A percentile compares a stretch with the other conserved stretches of the same genome.
phyloP scores from a whole-genome alignment of 2,329 filamentous ascomycete genomes.

The Thelonectria rubi region DNA sequence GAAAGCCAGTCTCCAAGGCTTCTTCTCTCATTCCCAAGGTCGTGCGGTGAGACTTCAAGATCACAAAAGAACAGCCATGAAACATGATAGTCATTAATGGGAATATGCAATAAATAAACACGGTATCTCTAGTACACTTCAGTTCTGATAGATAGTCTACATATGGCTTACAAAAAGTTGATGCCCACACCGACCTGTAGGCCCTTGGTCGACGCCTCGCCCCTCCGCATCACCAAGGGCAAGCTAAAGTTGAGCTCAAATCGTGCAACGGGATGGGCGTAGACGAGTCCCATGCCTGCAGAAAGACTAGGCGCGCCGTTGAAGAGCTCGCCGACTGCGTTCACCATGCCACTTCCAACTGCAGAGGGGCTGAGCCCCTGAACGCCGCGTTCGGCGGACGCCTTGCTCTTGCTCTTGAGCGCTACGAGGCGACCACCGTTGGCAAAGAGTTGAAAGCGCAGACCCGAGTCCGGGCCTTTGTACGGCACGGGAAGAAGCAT shows the following conservation, averaged over 20 bases:
- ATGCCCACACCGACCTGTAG: conserved; percentile 96
- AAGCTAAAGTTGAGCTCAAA: conserved; percentile 97
- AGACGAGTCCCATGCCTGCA: conserved; percentile 89
- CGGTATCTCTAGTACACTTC: conserved; percentile 26
- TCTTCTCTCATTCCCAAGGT: too few relatives aligned
- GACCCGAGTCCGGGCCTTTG: conserved; percentile 81
- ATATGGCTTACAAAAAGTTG: conserved; percentile 79
- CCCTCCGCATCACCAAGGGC: conserved; percentile 80
- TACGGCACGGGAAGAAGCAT: conserved; percentile 86
- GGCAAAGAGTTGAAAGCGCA: conserved; percentile 89
- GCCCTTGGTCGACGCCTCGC: conserved; percentile 90
- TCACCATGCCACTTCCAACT: conserved; percentile 62
- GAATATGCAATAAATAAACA: conserved; percentile 18
- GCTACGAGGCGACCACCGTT: conserved; percentile 89
- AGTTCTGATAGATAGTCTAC: conserved; percentile 4
- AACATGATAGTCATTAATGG: too few relatives aligned
- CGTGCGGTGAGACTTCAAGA: too few relatives aligned
- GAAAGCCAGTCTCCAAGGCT: too few relatives aligned
- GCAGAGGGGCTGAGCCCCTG: conserved; percentile 51
- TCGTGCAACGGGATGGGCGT: conserved; percentile 90
- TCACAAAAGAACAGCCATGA: too few relatives aligned
- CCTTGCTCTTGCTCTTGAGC: conserved; percentile 67
- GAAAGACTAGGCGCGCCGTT: conserved; percentile 85
- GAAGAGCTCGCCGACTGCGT: conserved; percentile 74
- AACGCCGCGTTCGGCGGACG: conserved; percentile 47